phyloP scores from a whole-genome alignment of 495 filamentous ascomycete species.

The Aspergillus bertholletiae region DNA sequence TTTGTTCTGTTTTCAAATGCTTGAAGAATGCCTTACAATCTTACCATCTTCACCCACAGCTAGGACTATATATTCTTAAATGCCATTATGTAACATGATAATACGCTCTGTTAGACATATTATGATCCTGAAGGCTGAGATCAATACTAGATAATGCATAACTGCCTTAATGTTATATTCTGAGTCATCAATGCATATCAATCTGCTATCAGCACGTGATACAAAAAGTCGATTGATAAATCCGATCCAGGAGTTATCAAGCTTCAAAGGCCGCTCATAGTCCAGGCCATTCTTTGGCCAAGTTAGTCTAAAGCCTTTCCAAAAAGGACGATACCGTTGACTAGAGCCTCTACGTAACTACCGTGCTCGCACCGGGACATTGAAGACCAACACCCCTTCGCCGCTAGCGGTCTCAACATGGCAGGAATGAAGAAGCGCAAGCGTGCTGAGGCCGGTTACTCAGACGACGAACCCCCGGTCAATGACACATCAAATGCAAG shows the following conservation, averaged over 20 bases:
- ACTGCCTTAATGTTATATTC: too few species aligned
- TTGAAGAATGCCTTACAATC: too few species aligned
- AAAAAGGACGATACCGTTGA: neutral
- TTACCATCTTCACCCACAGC: too few species aligned
- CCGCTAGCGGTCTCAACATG: conserved; percentile 14
- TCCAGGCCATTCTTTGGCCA: neutral
- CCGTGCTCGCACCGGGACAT: neutral
- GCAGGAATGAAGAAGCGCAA: conserved; percentile 32
- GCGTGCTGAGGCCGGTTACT: conserved; percentile 20
- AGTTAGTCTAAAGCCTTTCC: neutral
- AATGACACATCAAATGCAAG: conserved; percentile 4
- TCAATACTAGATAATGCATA: too few species aligned
- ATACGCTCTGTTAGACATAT: too few species aligned
- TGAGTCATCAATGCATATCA: neutral
- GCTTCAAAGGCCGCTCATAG: neutral
- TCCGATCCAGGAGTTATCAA: neutral
- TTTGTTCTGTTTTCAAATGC: too few species aligned
- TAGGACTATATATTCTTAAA: too few species aligned
- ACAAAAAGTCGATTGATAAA: conserved; percentile 3
- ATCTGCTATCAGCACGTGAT: conserved; percentile 14
- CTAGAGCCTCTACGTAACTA: neutral
- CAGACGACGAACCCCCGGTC: conserved; percentile 24
- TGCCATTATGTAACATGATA: too few species aligned
- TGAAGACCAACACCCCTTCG: neutral
- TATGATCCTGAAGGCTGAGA: too few species aligned